Percentiles rank a stretch among this genome's conserved stretches.
Conservation (phyloP, 1,139 yeast species). For the Suhomyces panamericanus region DNA sequence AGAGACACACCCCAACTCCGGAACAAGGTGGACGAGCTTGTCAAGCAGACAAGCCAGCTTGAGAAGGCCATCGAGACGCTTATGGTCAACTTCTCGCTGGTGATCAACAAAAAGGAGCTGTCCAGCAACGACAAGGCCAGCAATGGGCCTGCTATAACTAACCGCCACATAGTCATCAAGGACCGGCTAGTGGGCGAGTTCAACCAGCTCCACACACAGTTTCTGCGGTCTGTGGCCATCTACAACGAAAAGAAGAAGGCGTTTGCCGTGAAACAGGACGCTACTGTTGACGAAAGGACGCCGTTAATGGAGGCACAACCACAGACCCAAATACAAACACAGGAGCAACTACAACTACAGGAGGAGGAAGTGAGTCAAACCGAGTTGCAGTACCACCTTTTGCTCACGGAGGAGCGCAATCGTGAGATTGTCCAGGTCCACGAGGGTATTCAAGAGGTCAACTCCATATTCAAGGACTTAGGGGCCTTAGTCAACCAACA, state of each 20-base stretch:
- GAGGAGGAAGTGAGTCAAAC: slow-evolving; percentile 50
- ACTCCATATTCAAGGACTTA: slow-evolving; percentile 78
- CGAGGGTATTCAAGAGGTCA: slow-evolving; percentile 79
- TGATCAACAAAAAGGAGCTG: slow-evolving; percentile 35
- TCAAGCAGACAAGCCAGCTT: slow-evolving; percentile 28
- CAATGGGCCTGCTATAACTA: slow-evolving; percentile 24
- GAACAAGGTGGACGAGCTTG: slow-evolving; percentile 35
- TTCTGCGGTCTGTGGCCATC: slow-evolving; percentile 28
- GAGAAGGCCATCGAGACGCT: slow-evolving; percentile 37
- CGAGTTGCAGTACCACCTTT: slow-evolving; percentile 71
- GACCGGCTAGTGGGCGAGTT: slow-evolving; percentile 42
- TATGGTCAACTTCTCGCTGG: slow-evolving; percentile 31
- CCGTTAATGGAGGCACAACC: slow-evolving; percentile 25
- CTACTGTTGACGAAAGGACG: slow-evolving; percentile 24
- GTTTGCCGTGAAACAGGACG: slow-evolving; percentile 22
- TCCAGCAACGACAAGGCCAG: slow-evolving; percentile 1
- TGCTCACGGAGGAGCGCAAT: slow-evolving; percentile 71
- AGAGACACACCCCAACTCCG: slow-evolving; percentile 51
- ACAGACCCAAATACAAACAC: slow-evolving; percentile 24
- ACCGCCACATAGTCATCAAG: slow-evolving; percentile 41
- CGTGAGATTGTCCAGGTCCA: slow-evolving; percentile 71
- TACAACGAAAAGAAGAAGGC: slow-evolving; percentile 37
- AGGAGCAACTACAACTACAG: slow-evolving; percentile 37
- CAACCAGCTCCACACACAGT: slow-evolving; percentile 39
- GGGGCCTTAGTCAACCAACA: slow-evolving; percentile 79